phyloP scores from a whole-genome alignment of 1,284 basidiomycete species.

The Papiliotrema nemorosa region DNA sequence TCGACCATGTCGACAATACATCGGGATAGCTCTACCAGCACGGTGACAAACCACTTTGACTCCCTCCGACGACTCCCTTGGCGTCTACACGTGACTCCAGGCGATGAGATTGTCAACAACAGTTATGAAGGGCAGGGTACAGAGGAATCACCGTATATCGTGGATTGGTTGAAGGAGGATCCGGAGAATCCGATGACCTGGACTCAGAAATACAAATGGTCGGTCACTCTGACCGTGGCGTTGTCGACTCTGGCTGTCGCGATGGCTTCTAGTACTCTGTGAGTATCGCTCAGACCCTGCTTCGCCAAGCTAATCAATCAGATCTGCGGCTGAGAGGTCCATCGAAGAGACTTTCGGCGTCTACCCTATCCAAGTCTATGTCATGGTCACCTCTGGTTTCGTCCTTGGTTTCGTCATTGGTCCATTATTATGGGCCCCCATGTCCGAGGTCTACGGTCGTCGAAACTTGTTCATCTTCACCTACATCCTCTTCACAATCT shows the following conservation, averaged over 20 bases:
- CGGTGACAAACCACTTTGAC: too few species aligned
- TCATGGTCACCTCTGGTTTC: slow-evolving; percentile 28
- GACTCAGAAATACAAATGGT: slow-evolving; percentile 34
- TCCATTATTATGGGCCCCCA: slow-evolving; percentile 46
- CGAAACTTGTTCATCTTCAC: slow-evolving; percentile 63
- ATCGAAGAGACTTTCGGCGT: slow-evolving; percentile 35
- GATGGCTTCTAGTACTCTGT: slow-evolving; percentile 28
- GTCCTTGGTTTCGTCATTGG: slow-evolving; percentile 44
- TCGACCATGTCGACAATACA: too few species aligned
- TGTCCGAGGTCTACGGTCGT: slow-evolving; percentile 57
- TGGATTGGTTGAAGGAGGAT: slow-evolving; percentile 42
- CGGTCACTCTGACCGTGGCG: slow-evolving; percentile 15
- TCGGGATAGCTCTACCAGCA: too few species aligned
- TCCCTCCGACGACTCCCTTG: slow-evolving; percentile 12
- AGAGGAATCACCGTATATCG: slow-evolving; percentile 45
- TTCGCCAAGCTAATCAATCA: not conserved
- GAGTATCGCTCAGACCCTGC: slow-evolving; percentile 1
- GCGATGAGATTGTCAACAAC: slow-evolving; percentile 40
- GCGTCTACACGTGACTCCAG: slow-evolving; percentile 44
- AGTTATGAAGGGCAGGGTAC: slow-evolving; percentile 48
- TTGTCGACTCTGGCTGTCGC: slow-evolving; percentile 39
- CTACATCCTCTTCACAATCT: slow-evolving; percentile 39
- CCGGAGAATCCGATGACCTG: slow-evolving; percentile 41
- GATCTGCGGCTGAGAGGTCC: slow-evolving; percentile 26
- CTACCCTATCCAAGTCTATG: slow-evolving; percentile 31